Evolutionary conservation across 352 stramenopile species (phyloP).

Genomic region (Phytophthora capsici): DNA sequence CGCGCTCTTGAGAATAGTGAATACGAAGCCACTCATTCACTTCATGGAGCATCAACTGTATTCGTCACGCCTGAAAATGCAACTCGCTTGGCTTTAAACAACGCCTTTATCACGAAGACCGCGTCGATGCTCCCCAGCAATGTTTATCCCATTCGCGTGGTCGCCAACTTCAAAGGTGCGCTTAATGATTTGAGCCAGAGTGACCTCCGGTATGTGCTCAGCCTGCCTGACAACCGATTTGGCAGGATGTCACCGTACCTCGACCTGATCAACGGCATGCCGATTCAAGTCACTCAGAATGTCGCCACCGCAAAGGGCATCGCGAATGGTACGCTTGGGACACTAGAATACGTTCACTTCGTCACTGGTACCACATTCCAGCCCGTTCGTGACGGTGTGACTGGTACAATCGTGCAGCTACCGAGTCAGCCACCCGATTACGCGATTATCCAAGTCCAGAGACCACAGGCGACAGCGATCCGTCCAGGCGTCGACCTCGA

Average conservation of each 20-base stretch:
- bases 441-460: too few species aligned
- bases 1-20: neutral
- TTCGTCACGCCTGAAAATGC: constrained; percentile 12
- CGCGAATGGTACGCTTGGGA: constrained; percentile 2
- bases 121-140: neutral
- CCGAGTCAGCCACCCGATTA: neutral
- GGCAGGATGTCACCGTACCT: constrained; percentile 19
- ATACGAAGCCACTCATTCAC: too few species aligned
- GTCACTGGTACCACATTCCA: neutral
- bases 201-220: neutral
- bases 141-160: neutral
- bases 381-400: constrained; percentile 7
- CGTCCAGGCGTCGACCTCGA: too few species aligned
- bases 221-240: constrained; percentile 1
- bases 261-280: constrained; percentile 24
- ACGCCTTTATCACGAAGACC: neutral
- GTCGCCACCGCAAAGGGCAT: neutral
- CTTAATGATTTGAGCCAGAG: too few species aligned
- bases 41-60: too few species aligned
- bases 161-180: constrained; percentile 1
- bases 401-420: neutral
- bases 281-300: constrained; percentile 27
- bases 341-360: neutral
- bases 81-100: neutral
- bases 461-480: too few species aligned